Conservation (phyloP, 345 rosid genomes). For the Physaria fendleri region DNA sequence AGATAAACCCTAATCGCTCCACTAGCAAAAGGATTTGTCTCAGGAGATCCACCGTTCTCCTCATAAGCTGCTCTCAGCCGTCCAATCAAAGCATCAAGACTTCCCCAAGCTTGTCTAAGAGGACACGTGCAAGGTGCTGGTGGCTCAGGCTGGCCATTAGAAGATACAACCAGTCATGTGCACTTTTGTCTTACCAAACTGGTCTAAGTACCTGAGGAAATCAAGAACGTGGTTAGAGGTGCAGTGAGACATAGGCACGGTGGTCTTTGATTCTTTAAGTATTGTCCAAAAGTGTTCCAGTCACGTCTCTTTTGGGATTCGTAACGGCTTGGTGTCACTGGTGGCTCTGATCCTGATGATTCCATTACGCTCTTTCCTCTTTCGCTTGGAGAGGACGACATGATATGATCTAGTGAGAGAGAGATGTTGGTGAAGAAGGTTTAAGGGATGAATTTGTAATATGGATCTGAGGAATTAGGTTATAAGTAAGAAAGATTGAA, state of each 20-base stretch:
- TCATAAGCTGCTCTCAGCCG: conserved; percentile 86
- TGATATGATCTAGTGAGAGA: conserved; percentile 12
- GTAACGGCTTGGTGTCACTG: conserved; percentile 55
- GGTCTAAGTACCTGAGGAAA: conserved; percentile 67
- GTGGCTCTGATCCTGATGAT: conserved; percentile 32
- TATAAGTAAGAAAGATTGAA: too few species aligned
- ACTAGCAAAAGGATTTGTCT: conserved; percentile 77
- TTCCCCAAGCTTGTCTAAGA: conserved; percentile 85
- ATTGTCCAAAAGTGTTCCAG: conserved; percentile 83
- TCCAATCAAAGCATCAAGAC: conserved; percentile 88
- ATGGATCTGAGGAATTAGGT: too few species aligned
- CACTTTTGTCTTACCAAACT: conserved; percentile 81
- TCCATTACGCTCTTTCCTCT: conserved; percentile 33
- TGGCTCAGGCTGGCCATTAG: conserved; percentile 80
- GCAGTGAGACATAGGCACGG: conserved; percentile 57
- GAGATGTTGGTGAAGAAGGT: too few species aligned
- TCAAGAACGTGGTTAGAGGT: conserved; percentile 61
- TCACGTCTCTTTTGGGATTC: conserved; percentile 77
- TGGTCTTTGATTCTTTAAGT: conserved; percentile 59
- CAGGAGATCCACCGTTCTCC: conserved; percentile 76
- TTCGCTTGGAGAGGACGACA: conserved; percentile 32
- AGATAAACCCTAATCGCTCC: conserved; percentile 63
- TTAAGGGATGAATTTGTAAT: too few species aligned
- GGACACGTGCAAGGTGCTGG: conserved; percentile 92
- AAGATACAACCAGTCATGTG: conserved; percentile 72